phyloP scores from a whole-genome alignment of 2,329 filamentous ascomycete genomes.

The Diaporthe citri region DNA sequence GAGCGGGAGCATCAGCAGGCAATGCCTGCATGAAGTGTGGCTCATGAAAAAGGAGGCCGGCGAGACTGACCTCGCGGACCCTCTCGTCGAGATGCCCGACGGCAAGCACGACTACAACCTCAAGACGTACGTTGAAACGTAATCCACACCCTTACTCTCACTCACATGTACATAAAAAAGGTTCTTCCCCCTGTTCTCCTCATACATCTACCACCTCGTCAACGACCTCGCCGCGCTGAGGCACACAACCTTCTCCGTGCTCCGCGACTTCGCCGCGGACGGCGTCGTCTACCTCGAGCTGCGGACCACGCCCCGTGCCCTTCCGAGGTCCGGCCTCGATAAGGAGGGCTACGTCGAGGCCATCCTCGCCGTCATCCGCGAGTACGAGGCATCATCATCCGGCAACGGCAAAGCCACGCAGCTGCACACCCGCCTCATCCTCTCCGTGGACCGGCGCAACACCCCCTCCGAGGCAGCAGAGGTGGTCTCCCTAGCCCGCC shows the following conservation, averaged over 20 bases:
- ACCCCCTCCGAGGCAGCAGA: conserved; percentile 70
- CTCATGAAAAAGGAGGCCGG: conserved; percentile 65
- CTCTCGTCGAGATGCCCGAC: conserved; percentile 74
- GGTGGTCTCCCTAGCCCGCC: conserved; percentile 73
- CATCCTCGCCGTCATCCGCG: conserved; percentile 73
- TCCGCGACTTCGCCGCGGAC: conserved; percentile 75
- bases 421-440: conserved; percentile 75
- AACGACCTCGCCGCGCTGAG: conserved; percentile 70
- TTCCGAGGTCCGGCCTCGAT: conserved; percentile 61
- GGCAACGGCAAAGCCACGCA: conserved; percentile 34
- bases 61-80: conserved; percentile 72
- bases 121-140: conserved; percentile 66
- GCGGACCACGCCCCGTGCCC: conserved; percentile 80
- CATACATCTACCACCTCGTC: conserved; percentile 83
- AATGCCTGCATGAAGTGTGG: conserved; percentile 83
- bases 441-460: conserved; percentile 79
- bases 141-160: background rate
- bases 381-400: conserved; percentile 54
- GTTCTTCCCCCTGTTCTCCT: conserved; percentile 84
- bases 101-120: conserved; percentile 80
- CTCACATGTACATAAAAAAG: conserved; percentile 54
- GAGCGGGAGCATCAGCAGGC: conserved; percentile 80
- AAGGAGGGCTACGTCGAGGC: conserved; percentile 74
- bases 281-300: conserved; percentile 84
- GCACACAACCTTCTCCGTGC: conserved; percentile 74